Evolutionary conservation across 2,329 filamentous ascomycete species (phyloP).

Genomic region (Escovopsis sp.): DNA sequence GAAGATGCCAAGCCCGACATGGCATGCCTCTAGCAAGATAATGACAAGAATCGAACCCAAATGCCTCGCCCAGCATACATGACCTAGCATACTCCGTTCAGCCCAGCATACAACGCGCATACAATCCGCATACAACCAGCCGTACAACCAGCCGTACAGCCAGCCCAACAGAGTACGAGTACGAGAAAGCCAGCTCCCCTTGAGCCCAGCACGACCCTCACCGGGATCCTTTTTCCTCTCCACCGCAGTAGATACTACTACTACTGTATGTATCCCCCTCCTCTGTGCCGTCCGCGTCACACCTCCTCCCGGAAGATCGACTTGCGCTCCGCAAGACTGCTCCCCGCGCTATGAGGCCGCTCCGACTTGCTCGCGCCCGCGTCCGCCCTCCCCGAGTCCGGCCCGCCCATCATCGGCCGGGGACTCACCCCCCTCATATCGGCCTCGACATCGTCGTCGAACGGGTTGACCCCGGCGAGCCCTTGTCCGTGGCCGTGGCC

Average conservation of each 20-base stretch:
- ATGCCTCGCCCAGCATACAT: too few species aligned
- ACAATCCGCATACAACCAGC: too few species aligned
- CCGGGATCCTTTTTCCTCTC: background rate
- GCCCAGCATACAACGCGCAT: too few species aligned
- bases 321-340: constrained; percentile 51
- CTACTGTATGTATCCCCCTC: background rate
- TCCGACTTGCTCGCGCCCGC: constrained; percentile 13
- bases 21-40: too few species aligned
- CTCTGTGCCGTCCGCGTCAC: constrained; percentile 23
- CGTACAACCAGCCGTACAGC: too few species aligned
- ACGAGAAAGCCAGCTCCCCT: too few species aligned
- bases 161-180: too few species aligned
- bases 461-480: constrained; percentile 46
- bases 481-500: constrained; percentile 8
- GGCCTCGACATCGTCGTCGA: constrained; percentile 51
- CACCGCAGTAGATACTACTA: too few species aligned
- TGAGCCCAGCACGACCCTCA: too few species aligned
- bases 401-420: constrained; percentile 45
- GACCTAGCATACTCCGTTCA: too few species aligned
- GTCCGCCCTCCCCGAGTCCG: constrained; percentile 20
- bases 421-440: constrained; percentile 62
- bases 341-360: constrained; percentile 23
- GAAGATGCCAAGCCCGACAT: too few species aligned
- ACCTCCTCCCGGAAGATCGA: constrained; percentile 59
- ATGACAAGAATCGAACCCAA: too few species aligned